A percentile compares a stretch with the other conserved stretches of the same genome.
phyloP scores from a whole-genome alignment of 140 eudicot species.

The Erigeron philadelphicus region DNA sequence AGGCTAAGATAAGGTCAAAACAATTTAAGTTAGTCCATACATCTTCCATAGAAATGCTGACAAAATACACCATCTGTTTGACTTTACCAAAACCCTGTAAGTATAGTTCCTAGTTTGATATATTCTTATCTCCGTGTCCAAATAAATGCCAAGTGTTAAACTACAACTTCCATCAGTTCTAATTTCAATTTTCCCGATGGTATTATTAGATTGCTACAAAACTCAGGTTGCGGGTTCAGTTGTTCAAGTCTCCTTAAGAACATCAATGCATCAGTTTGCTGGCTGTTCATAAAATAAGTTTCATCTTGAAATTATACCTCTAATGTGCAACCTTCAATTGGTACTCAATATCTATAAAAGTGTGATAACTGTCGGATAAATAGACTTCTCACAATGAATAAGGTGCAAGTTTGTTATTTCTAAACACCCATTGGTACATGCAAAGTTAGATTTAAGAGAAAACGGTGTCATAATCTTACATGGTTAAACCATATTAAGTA shows the following conservation, averaged over 20 bases:
- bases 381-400: background rate
- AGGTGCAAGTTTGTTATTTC: background rate
- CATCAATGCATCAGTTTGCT: conserved; percentile 7
- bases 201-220: conserved; percentile 6
- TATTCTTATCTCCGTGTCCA: background rate
- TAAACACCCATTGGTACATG: background rate
- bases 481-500: background rate
- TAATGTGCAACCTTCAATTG: background rate
- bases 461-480: background rate
- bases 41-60: background rate
- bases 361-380: background rate
- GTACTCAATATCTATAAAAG: background rate
- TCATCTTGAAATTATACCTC: background rate
- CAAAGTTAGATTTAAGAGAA: background rate
- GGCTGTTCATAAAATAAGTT: background rate
- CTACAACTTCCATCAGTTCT: background rate
- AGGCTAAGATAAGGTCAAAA: conserved; percentile 16
- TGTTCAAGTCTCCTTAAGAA: background rate
- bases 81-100: background rate
- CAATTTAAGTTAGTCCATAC: conserved; percentile 8
- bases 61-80: conserved; percentile 7
- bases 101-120: background rate
- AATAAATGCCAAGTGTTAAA: conserved; percentile 10
- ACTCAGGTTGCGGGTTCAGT: background rate
- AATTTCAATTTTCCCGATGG: background rate